phyloP scores from a whole-genome alignment of 768 basidiomycete species.

The Podaxis carcinomalis region DNA sequence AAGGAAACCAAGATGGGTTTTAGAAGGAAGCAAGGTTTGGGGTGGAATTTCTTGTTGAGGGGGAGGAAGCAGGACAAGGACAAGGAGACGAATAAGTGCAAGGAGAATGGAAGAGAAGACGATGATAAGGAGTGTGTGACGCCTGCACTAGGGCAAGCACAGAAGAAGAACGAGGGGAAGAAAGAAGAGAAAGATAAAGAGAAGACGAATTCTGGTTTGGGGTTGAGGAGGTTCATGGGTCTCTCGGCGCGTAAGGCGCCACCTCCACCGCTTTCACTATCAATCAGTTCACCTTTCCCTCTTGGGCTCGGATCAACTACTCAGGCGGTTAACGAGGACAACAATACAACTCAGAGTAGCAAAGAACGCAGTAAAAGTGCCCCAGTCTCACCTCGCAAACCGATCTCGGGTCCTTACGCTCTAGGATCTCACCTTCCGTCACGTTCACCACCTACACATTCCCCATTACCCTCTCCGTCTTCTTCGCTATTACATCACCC shows the following conservation, averaged over 20 bases:
- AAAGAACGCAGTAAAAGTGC: slow-evolving; percentile 13
- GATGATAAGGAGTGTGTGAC: slow-evolving; percentile 16
- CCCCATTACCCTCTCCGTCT: slow-evolving; percentile 8
- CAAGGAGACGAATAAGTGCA: not conserved
- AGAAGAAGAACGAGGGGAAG: slow-evolving; percentile 21
- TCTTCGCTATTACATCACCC: slow-evolving; percentile 10
- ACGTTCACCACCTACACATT: slow-evolving; percentile 14
- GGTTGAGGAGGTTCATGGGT: slow-evolving; percentile 32
- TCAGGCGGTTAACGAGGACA: not conserved
- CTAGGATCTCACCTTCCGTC: slow-evolving; percentile 31
- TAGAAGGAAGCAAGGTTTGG: slow-evolving; percentile 1
- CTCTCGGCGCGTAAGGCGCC: slow-evolving; percentile 13
- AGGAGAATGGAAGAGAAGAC: slow-evolving; percentile 7
- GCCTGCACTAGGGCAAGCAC: slow-evolving; percentile 8
- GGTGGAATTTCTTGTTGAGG: slow-evolving; percentile 6
- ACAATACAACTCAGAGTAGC: slow-evolving; percentile 9
- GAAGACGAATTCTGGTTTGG: slow-evolving; percentile 6
- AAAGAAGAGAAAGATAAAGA: slow-evolving; percentile 17
- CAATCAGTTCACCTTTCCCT: not conserved
- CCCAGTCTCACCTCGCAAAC: slow-evolving; percentile 20
- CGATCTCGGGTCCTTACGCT: slow-evolving; percentile 44
- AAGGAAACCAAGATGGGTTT: not conserved
- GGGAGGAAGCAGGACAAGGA: slow-evolving; percentile 4
- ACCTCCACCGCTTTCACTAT: slow-evolving; percentile 9
- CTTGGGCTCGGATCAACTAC: slow-evolving; percentile 2